Conservation (phyloP, 257 asterid genomes). For the Leonotis leonurus region DNA sequence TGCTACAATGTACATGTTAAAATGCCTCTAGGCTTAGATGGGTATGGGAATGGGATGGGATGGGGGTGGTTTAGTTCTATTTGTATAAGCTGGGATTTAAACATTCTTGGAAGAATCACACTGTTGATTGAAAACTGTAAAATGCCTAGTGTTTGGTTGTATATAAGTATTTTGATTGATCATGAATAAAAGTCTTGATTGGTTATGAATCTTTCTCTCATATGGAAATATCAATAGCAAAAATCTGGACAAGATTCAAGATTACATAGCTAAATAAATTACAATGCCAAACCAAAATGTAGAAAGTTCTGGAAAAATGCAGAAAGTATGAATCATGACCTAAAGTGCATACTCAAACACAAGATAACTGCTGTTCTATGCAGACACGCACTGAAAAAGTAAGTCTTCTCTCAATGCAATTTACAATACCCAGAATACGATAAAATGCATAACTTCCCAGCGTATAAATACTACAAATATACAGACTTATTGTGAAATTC, state of each 20-base stretch:
- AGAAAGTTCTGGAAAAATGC: not conserved
- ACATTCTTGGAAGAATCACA: no score
- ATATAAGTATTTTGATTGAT: not conserved
- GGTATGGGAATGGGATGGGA: no score
- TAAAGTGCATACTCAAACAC: slow-evolving; percentile 15
- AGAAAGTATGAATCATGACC: not conserved
- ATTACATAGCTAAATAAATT: no score
- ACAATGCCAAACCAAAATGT: slow-evolving; percentile 18
- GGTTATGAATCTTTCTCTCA: no score
- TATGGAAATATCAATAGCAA: no score
- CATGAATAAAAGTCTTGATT: slow-evolving; percentile 10
- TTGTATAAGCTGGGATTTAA: not conserved
- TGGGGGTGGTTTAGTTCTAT: not conserved
- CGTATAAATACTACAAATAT: slow-evolving; percentile 20
- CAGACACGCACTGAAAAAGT: slow-evolving; percentile 12
- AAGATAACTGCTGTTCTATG: slow-evolving; percentile 10
- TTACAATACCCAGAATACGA: slow-evolving; percentile 7
- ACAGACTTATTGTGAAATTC: slow-evolving; percentile 31
- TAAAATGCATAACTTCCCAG: slow-evolving; percentile 10
- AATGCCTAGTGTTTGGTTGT: slow-evolving; percentile 1
- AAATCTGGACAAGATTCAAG: no score
- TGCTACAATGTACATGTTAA: not conserved
- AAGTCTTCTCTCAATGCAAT: slow-evolving; percentile 7
- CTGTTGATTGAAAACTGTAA: not conserved
- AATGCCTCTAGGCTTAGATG: not conserved